These are phyloP conservation scores for Globisporangium nodosum DNA, from an alignment of 352 stramenopile species.

Conservation along the genomic window DNA sequence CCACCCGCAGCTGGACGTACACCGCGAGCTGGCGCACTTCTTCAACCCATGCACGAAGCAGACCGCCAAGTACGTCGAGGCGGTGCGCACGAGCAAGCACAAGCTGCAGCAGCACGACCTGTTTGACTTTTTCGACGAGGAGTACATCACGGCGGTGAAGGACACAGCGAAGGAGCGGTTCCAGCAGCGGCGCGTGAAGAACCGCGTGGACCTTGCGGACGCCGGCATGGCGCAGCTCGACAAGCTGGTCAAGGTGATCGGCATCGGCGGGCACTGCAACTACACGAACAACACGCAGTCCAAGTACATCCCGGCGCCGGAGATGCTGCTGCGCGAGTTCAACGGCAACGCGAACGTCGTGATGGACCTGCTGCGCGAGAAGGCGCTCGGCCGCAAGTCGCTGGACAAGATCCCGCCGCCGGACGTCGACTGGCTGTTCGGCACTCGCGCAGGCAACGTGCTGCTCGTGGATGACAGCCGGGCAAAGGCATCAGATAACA, in stretches of 20 bases:
- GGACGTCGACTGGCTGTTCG: slow-evolving; percentile 54
- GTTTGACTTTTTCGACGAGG: slow-evolving; percentile 63
- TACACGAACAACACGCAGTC: slow-evolving; percentile 58
- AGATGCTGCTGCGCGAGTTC: slow-evolving; percentile 68
- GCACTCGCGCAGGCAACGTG: slow-evolving; percentile 35
- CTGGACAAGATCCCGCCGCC: slow-evolving; percentile 63
- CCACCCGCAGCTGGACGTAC: slow-evolving; percentile 26
- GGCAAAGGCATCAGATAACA: not conserved
- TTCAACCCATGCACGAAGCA: slow-evolving; percentile 42
- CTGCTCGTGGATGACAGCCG: slow-evolving; percentile 36
- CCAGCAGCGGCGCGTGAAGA: slow-evolving; percentile 41
- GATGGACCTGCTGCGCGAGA: slow-evolving; percentile 69
- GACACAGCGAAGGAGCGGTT: slow-evolving; percentile 50
- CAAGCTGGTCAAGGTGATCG: slow-evolving; percentile 59
- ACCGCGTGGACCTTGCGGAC: slow-evolving; percentile 67
- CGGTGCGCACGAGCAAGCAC: slow-evolving; percentile 24
- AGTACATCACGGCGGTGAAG: slow-evolving; percentile 60
- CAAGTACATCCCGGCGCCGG: slow-evolving; percentile 67
- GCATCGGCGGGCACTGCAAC: slow-evolving; percentile 62
- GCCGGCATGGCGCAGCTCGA: slow-evolving; percentile 68
- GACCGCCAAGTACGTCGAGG: slow-evolving; percentile 26
- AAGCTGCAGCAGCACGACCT: slow-evolving; percentile 26
- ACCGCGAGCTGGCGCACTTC: slow-evolving; percentile 37
- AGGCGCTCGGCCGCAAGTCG: slow-evolving; percentile 55
- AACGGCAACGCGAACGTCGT: slow-evolving; percentile 52